phyloP scores from a whole-genome alignment of 2,329 filamentous ascomycete genomes.

The Alternaria sp. region DNA sequence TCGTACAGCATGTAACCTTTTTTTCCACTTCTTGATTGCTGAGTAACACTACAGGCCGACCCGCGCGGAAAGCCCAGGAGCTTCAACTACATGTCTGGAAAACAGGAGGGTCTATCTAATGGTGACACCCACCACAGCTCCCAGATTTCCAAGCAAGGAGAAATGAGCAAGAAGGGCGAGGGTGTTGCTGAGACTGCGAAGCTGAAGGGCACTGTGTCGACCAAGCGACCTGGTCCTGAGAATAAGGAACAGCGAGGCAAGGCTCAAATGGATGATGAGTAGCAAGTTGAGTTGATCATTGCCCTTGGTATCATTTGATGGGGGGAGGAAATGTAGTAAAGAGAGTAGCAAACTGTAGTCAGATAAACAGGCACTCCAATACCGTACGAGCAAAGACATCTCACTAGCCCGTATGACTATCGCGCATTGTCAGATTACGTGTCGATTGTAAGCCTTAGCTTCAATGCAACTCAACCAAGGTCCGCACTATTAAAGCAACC shows the following conservation, averaged over 20 bases:
- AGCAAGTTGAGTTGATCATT: slow-evolving; percentile 8
- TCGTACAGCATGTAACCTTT: neutral
- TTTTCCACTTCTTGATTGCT: neutral
- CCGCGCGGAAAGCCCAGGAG: slow-evolving; percentile 36
- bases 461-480: neutral
- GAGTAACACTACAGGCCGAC: slow-evolving; percentile 38
- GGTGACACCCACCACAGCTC: slow-evolving; percentile 59
- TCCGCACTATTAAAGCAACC: neutral
- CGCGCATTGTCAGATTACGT: neutral
- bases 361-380: neutral
- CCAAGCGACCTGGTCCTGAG: slow-evolving; percentile 39
- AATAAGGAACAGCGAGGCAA: slow-evolving; percentile 45
- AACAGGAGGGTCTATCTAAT: slow-evolving; percentile 61
- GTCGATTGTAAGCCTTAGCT: neutral
- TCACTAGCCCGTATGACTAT: neutral
- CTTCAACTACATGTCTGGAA: slow-evolving; percentile 54
- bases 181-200: slow-evolving; percentile 63
- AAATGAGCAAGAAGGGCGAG: slow-evolving; percentile 64
- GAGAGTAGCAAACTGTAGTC: neutral
- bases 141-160: slow-evolving; percentile 51
- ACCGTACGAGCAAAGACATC: neutral
- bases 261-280: slow-evolving; percentile 31
- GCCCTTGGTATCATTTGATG: neutral
- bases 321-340: neutral
- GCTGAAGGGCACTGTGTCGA: slow-evolving; percentile 46